phyloP scores from a whole-genome alignment of 1,284 basidiomycete species.

The Cystobasidium sp. region DNA sequence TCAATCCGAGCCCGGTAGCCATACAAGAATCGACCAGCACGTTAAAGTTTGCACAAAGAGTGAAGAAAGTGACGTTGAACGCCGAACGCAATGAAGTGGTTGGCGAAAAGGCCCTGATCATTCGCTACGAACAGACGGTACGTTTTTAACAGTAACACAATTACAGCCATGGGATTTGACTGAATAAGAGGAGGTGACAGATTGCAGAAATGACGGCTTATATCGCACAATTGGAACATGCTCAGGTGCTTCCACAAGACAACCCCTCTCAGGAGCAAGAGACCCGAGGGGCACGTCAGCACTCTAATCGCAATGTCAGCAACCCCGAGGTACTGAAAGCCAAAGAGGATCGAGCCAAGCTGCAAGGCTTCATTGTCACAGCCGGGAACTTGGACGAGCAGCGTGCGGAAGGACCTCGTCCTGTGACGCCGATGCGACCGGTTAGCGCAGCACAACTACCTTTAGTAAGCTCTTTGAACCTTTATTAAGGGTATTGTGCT shows the following conservation, averaged over 20 bases:
- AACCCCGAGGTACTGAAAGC: slow-evolving; percentile 38
- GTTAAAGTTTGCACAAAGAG: slow-evolving; percentile 74
- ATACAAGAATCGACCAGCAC: slow-evolving; percentile 52
- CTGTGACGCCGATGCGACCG: slow-evolving; percentile 34
- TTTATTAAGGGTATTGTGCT: neutral
- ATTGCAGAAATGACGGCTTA: slow-evolving; percentile 46
- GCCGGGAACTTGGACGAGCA: slow-evolving; percentile 39
- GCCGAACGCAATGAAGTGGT: slow-evolving; percentile 92
- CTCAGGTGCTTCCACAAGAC: neutral
- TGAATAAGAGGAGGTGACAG: slow-evolving; percentile 44
- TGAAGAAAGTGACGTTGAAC: slow-evolving; percentile 77
- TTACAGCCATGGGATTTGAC: slow-evolving; percentile 20
- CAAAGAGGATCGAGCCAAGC: slow-evolving; percentile 41
- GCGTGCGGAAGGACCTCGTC: slow-evolving; percentile 25
- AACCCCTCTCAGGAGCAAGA: neutral
- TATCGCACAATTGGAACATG: slow-evolving; percentile 38
- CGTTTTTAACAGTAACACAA: neutral
- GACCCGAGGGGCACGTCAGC: neutral
- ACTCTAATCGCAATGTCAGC: slow-evolving; percentile 1
- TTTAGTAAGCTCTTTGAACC: slow-evolving; percentile 31
- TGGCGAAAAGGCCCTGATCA: slow-evolving; percentile 86
- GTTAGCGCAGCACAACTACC: slow-evolving; percentile 32
- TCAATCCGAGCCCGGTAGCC: slow-evolving; percentile 71
- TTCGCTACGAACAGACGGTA: slow-evolving; percentile 67
- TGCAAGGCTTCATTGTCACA: slow-evolving; percentile 41